A percentile compares a stretch with the other conserved stretches of the same genome.
Evolutionary conservation across 331 rosid genomes (phyloP).

Genomic region (Telfairia occidentalis): DNA sequence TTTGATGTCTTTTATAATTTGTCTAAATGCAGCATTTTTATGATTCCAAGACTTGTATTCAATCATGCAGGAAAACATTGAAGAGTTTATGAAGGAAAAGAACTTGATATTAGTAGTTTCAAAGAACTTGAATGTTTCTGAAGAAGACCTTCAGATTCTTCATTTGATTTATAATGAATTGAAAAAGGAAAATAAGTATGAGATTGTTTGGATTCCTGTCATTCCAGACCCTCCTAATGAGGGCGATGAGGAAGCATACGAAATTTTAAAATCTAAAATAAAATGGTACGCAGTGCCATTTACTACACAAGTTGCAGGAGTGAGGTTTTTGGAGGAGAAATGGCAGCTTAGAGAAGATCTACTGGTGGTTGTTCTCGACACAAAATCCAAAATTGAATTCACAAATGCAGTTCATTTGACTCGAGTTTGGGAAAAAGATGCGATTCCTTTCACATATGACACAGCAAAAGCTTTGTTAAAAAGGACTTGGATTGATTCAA

Average conservation of each 20-base stretch:
- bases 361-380: neutral
- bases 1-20: neutral
- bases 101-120: neutral
- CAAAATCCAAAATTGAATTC: neutral
- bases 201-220: neutral
- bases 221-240: neutral
- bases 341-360: conserved; percentile 9
- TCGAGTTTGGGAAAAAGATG: neutral
- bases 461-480: neutral
- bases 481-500: neutral
- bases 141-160: neutral
- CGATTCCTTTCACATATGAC: neutral
- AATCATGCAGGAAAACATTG: conserved; percentile 2
- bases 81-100: neutral
- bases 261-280: neutral
- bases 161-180: neutral
- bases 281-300: neutral
- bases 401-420: neutral
- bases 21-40: neutral
- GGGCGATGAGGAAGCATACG: neutral
- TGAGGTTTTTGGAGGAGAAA: conserved; percentile 3
- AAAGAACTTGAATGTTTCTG: neutral
- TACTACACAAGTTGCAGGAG: neutral
- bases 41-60: neutral
- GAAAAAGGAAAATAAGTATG: neutral